These are phyloP conservation scores for Leptographium radiaticola DNA, from an alignment of 2,329 filamentous ascomycete genomes.

Conservation along the genomic window DNA sequence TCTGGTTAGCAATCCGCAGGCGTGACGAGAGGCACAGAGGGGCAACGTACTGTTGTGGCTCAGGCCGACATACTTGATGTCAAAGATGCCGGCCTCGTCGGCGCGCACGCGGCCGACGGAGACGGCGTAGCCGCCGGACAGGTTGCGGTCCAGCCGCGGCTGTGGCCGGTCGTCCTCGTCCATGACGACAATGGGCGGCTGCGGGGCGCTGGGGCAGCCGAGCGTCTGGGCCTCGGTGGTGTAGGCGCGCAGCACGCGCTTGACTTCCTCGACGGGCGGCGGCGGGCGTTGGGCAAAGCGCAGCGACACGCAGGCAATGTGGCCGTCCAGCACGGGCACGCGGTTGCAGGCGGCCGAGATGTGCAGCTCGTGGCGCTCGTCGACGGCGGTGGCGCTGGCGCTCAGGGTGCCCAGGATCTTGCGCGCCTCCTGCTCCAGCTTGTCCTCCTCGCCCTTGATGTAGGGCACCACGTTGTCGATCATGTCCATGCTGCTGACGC, in stretches of 20 bases:
- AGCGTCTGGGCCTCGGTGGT: conserved; percentile 68
- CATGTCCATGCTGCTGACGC: conserved; percentile 88
- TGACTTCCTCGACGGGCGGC: conserved; percentile 64
- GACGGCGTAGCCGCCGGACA: conserved; percentile 76
- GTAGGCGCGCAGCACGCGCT: conserved; percentile 67
- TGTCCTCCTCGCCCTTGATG: conserved; percentile 90
- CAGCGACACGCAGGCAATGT: conserved; percentile 87
- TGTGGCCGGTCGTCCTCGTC: conserved; percentile 85
- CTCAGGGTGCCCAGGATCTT: conserved; percentile 83
- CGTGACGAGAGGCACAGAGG: background rate
- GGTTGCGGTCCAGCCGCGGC: conserved; percentile 77
- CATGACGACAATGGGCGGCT: conserved; percentile 72
- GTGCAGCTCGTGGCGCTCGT: conserved; percentile 59
- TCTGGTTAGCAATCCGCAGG: background rate
- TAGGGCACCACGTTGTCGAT: conserved; percentile 92
- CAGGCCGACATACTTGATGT: conserved; percentile 86
- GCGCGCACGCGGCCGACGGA: conserved; percentile 79
- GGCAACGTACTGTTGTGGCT: conserved; percentile 57
- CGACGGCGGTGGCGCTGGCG: conserved; percentile 56
- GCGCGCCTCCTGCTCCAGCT: conserved; percentile 84
- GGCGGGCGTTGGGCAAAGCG: conserved; percentile 63
- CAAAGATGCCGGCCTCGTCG: conserved; percentile 80
- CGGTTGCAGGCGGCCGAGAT: conserved; percentile 86
- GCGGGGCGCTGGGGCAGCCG: conserved; percentile 77
- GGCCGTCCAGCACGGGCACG: conserved; percentile 88